Conservation (phyloP, 2,329 filamentous ascomycete species). For the Sordariomycetes sp. region DNA sequence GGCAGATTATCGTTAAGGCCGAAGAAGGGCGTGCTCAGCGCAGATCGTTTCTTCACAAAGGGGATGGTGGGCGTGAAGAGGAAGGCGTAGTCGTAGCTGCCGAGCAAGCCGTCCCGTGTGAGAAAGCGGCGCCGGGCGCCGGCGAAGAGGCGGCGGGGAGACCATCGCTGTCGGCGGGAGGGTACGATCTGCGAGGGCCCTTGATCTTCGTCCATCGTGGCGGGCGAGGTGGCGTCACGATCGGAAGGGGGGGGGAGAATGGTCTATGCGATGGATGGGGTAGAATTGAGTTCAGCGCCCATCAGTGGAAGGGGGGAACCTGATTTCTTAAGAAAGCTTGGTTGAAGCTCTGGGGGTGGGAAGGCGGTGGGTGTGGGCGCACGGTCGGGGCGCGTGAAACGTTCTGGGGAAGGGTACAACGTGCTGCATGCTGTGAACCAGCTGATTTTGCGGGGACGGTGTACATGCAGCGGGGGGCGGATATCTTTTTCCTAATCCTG, state of each 20-base stretch:
- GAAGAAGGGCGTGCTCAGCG: constrained; percentile 63
- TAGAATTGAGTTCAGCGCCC: neutral
- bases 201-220: constrained; percentile 45
- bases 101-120: constrained; percentile 64
- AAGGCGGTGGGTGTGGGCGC: neutral
- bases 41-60: constrained; percentile 60
- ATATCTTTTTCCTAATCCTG: neutral
- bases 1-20: constrained; percentile 74
- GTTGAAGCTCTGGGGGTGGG: neutral
- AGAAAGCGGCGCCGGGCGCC: constrained; percentile 28
- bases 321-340: neutral
- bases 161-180: constrained; percentile 19
- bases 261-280: neutral
- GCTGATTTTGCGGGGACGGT: neutral
- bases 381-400: neutral
- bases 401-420: neutral
- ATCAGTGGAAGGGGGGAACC: neutral
- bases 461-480: too few species aligned
- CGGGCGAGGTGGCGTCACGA: neutral
- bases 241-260: neutral
- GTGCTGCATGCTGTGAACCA: too few species aligned
- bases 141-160: constrained; percentile 13
- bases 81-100: constrained; percentile 82
- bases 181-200: constrained; percentile 38
- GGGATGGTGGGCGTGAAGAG: constrained; percentile 76